Percentiles rank a stretch among this genome's conserved stretches.
These are phyloP conservation scores for Turritis glabra DNA, from an alignment of 345 rosid species.

Conservation along the genomic window DNA sequence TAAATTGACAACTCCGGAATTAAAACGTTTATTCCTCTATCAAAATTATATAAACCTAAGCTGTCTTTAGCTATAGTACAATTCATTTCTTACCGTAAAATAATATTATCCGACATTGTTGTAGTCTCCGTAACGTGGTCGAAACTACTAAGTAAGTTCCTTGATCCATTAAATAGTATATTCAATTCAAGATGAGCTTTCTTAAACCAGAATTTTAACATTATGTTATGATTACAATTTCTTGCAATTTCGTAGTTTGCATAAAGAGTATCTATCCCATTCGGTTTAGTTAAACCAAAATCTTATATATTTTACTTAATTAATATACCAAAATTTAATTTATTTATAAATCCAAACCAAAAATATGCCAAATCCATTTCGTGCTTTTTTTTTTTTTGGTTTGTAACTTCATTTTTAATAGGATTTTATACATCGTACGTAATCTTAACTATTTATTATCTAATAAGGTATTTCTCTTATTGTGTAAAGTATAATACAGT, in stretches of 20 bases:
- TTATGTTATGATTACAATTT: neutral
- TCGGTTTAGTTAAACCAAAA: neutral
- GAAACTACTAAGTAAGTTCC: constrained; percentile 25
- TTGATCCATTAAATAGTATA: neutral
- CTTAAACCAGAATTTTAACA: constrained; percentile 14
- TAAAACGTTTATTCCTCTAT: neutral
- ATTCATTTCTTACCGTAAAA: neutral
- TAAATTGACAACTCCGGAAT: neutral
- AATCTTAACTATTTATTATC: no score
- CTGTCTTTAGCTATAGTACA: neutral
- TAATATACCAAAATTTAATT: neutral
- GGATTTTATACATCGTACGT: no score
- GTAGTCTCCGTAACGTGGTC: constrained; percentile 18
- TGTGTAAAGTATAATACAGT: no score
- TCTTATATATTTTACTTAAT: neutral
- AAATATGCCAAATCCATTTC: neutral
- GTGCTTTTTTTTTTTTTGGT: neutral
- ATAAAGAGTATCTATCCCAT: neutral
- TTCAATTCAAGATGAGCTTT: neutral
- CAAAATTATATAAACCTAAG: neutral
- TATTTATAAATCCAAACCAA: neutral
- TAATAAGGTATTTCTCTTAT: no score
- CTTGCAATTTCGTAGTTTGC: neutral
- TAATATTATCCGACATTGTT: neutral
- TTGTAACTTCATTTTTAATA: neutral